Evolutionary conservation across 2,329 filamentous ascomycete genomes (phyloP).

Genomic region (Westerdykella sp.): DNA sequence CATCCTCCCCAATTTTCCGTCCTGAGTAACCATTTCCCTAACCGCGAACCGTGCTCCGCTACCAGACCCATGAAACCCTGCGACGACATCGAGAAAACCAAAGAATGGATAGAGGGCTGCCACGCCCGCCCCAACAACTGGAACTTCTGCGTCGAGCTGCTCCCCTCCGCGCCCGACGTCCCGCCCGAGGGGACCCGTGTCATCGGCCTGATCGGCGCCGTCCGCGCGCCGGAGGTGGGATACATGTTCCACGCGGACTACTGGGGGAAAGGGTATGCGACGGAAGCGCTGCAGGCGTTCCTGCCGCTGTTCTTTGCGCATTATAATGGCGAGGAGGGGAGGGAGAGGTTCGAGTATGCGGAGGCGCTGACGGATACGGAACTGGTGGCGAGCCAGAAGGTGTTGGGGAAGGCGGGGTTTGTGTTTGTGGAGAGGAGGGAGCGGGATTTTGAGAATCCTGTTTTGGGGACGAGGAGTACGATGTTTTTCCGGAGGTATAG

Average conservation of each 20-base stretch:
- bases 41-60: conserved; percentile 9
- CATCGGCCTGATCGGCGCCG: conserved; percentile 40
- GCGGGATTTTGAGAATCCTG: conserved; percentile 35
- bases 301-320: conserved; percentile 38
- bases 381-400: conserved; percentile 51
- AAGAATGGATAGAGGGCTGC: conserved; percentile 37
- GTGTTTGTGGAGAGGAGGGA: conserved; percentile 40
- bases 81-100: conserved; percentile 38
- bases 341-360: conserved; percentile 28
- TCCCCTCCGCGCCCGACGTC: conserved; percentile 7
- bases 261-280: conserved; percentile 41
- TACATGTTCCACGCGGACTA: conserved; percentile 39
- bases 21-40: neutral
- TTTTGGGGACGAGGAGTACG: conserved; percentile 32
- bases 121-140: conserved; percentile 40
- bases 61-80: conserved; percentile 46
- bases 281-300: conserved; percentile 40
- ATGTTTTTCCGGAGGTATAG: conserved; percentile 31
- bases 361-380: conserved; percentile 44
- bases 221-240: conserved; percentile 38
- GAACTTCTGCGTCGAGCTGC: conserved; percentile 53
- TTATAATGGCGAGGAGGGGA: conserved; percentile 21
- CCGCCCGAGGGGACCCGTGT: conserved; percentile 21
- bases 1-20: conserved; percentile 10
- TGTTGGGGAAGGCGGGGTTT: conserved; percentile 55